Base-by-base conservation (phyloP, 2,329 filamentous ascomycete species). In the Epichloe amarillans region DNA sequence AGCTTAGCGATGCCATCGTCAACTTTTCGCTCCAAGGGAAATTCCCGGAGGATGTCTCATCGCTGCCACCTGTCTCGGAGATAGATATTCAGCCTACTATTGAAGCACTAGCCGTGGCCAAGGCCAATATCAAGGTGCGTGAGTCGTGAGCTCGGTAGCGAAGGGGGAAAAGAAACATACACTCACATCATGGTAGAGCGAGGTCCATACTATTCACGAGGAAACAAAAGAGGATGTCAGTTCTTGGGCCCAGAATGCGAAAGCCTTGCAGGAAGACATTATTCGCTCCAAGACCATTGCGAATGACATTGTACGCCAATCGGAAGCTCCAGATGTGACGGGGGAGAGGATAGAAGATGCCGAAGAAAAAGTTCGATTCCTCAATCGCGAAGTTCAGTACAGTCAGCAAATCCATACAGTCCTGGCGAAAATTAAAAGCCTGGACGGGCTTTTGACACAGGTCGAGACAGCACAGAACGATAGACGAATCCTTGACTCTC, bases 211-310 rank as follows among this genome's bases (percentile, higher is more conserved):
- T 21, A 79, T 93, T 54, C 94, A 90, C 66, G 79, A 82, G 61
- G 82, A 88, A 57, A 85, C 82, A 17, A 85, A 83, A 51, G 79
- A 83, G 39, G 85, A 94, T 60, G 84, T 95, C 47, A 85, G 88
- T 62, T 79, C 83, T 48, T 97, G 91, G 91, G 86, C 94, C 51
- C 71, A 75, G 48, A 88, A 93, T 65, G 88, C 90, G 46, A 88
- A 88, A 66, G 80, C 83, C 49, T 77, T 96, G 7, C 88, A 95
- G 64, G 79, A 83, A 54, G 91, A 96, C 62, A 91, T 96, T 56
- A 80, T 87, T 60, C 79, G 80, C 45, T 91, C 88, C 23, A 84
- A 88, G 60, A 76, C 79, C 15, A 82, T 89, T 37, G 89, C 91
- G 21, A 83, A 83, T 60, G 82, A 89, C 52, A 94, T 97, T 52